These are phyloP conservation scores for Plasmodium yoelii DNA, from an alignment of 169 alveolate species.

Conservation along the genomic window DNA sequence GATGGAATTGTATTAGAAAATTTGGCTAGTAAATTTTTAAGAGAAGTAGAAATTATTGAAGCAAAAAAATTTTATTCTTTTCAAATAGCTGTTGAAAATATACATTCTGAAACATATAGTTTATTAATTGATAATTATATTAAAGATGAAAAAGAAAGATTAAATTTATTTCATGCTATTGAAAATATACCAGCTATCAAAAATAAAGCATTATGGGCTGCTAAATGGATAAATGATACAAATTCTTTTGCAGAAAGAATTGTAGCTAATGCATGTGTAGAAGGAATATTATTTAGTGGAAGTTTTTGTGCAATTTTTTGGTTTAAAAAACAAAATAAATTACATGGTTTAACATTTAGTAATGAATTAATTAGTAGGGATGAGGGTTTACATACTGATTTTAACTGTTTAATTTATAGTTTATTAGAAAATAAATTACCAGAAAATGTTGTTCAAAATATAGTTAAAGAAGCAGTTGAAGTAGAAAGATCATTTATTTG, in stretches of 20 bases:
- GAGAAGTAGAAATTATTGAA: conserved; percentile 97
- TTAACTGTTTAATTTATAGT: conserved; percentile 96
- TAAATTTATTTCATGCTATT: conserved; percentile 95
- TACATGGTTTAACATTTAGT: conserved; percentile 97
- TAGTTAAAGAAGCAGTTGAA: conserved; percentile 96
- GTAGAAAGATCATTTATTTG: conserved; percentile 97
- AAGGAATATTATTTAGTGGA: conserved; percentile 98
- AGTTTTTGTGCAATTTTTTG: conserved; percentile 98
- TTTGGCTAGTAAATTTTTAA: conserved; percentile 94
- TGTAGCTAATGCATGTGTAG: conserved; percentile 96
- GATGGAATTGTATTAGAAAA: conserved; percentile 99
- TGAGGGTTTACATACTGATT: conserved; percentile 99
- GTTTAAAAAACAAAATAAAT: conserved; percentile 97
- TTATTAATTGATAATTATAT: conserved; percentile 93
- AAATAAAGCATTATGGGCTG: conserved; percentile 98
- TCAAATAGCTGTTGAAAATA: conserved; percentile 98
- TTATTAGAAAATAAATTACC: conserved; percentile 92
- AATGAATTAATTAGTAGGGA: conserved; percentile 98
- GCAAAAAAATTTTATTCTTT: conserved; percentile 98
- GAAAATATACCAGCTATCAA: conserved; percentile 94
- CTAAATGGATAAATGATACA: conserved; percentile 96
- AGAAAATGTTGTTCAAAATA: conserved; percentile 92
- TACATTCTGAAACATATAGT: conserved; percentile 98
- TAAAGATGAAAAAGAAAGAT: conserved; percentile 93
- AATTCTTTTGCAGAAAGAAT: conserved; percentile 97